Evolutionary conservation across 805 yeast species (phyloP).

Genomic region (Saccharomycodes ludwigii): DNA sequence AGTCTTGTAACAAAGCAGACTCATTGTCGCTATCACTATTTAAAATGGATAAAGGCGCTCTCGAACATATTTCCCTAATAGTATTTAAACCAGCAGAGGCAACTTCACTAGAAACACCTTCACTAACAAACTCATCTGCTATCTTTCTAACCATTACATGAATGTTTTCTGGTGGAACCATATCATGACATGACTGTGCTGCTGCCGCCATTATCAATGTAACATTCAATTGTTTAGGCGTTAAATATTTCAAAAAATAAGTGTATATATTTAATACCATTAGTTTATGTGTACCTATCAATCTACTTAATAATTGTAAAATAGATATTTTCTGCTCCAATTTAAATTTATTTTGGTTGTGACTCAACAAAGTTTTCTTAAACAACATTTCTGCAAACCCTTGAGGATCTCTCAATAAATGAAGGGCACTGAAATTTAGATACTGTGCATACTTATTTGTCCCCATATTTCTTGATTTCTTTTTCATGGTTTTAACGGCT

Average conservation of each 20-base stretch:
- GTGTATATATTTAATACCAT: slow-evolving; percentile 85
- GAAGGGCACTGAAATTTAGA: slow-evolving; percentile 89
- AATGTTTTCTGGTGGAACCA: slow-evolving; percentile 92
- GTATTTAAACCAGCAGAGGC: slow-evolving; percentile 97
- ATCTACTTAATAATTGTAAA: slow-evolving; percentile 75
- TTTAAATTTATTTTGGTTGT: slow-evolving; percentile 56
- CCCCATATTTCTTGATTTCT: slow-evolving; percentile 45
- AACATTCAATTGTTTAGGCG: slow-evolving; percentile 89
- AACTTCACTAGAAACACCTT: slow-evolving; percentile 96
- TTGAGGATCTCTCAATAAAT: slow-evolving; percentile 90
- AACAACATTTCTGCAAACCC: slow-evolving; percentile 87
- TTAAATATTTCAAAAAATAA: slow-evolving; percentile 74
- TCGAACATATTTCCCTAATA: slow-evolving; percentile 79
- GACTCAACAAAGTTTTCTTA: slow-evolving; percentile 56
- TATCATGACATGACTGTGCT: slow-evolving; percentile 93
- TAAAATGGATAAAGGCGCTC: slow-evolving; percentile 93
- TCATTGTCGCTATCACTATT: too few species aligned
- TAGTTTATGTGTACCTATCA: slow-evolving; percentile 90
- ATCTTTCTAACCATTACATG: slow-evolving; percentile 73
- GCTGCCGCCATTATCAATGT: slow-evolving; percentile 94
- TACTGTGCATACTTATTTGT: slow-evolving; percentile 35
- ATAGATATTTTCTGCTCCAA: slow-evolving; percentile 83
- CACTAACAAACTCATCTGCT: slow-evolving; percentile 95
- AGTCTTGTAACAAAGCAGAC: slow-evolving; percentile 74
- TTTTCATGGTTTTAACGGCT: slow-evolving; percentile 59